These are phyloP conservation scores for Hypoxylon rickii DNA, from an alignment of 495 filamentous ascomycete species.

Conservation along the genomic window DNA sequence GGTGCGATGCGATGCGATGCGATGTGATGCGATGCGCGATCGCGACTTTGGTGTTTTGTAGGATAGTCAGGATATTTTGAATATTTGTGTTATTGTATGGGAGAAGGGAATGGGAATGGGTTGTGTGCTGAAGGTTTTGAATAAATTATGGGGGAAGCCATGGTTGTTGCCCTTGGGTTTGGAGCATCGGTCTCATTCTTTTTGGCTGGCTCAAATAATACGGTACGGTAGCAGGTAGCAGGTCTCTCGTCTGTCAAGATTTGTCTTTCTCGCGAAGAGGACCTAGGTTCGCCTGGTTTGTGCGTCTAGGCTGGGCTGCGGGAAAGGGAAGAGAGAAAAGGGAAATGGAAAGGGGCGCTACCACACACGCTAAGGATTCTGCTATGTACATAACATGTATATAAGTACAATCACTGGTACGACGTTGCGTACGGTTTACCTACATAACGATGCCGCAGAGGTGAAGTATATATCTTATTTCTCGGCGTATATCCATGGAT, in stretches of 20 bases:
- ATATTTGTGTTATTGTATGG: not conserved
- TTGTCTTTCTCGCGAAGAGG: constrained; percentile 1
- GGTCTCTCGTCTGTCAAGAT: constrained; percentile 2
- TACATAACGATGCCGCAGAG: no score
- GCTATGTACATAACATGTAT: no score
- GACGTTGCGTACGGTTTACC: no score
- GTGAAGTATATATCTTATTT: no score
- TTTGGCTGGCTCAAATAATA: constrained; percentile 4
- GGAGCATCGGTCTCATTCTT: constrained; percentile 2
- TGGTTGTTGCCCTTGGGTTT: constrained; percentile 1
- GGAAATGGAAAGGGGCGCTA: no score
- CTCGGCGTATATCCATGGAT: no score
- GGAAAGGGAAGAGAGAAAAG: not conserved
- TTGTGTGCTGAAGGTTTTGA: not conserved
- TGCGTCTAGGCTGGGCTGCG: not conserved
- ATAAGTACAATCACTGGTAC: no score
- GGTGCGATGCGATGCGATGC: not conserved
- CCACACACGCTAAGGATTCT: not conserved
- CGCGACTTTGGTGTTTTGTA: not conserved
- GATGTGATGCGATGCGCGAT: no score
- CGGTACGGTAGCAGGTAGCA: constrained; percentile 1
- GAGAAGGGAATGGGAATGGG: not conserved
- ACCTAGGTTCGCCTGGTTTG: not conserved
- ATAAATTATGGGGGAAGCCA: constrained; percentile 1
- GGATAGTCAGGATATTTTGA: not conserved